A percentile compares a stretch with the other conserved stretches of the same genome.
These are phyloP conservation scores for Pseudoturritis turrita DNA, from an alignment of 345 rosid species.

Conservation along the genomic window DNA sequence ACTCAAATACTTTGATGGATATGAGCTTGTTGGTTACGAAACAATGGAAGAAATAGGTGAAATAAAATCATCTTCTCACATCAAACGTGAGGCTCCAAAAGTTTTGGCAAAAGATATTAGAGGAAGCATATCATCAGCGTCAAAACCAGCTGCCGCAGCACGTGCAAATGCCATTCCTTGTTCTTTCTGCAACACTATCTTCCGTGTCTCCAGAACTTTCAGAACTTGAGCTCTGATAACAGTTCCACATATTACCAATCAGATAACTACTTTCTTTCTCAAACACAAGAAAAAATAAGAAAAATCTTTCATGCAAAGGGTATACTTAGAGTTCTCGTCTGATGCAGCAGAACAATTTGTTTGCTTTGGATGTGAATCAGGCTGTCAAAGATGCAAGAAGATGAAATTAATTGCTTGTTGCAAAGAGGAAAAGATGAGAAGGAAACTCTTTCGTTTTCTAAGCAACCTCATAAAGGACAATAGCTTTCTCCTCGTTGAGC, in stretches of 20 bases:
- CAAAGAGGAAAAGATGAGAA: not conserved
- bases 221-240: constrained; percentile 69
- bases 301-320: not conserved
- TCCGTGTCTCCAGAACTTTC: constrained; percentile 88
- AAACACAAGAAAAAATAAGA: not conserved
- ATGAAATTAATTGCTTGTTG: not conserved
- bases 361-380: constrained; percentile 53
- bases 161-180: constrained; percentile 99
- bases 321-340: constrained; percentile 79
- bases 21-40: not conserved
- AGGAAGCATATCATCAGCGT: constrained; percentile 65
- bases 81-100: constrained; percentile 87
- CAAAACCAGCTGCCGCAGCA: constrained; percentile 98
- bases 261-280: not conserved
- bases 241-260: not conserved
- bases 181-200: constrained; percentile 76
- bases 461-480: constrained; percentile 76
- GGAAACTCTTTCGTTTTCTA: not conserved
- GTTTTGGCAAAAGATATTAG: constrained; percentile 74
- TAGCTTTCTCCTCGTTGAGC: constrained; percentile 74
- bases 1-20: not conserved
- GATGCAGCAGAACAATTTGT: constrained; percentile 43
- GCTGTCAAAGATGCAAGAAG: constrained; percentile 48
- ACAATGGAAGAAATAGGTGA: not conserved
- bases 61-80: constrained; percentile 33